These are phyloP conservation scores for Saccharomyces hybrid DNA, from an alignment of 1,139 yeast genomes.

Conservation along the genomic window DNA sequence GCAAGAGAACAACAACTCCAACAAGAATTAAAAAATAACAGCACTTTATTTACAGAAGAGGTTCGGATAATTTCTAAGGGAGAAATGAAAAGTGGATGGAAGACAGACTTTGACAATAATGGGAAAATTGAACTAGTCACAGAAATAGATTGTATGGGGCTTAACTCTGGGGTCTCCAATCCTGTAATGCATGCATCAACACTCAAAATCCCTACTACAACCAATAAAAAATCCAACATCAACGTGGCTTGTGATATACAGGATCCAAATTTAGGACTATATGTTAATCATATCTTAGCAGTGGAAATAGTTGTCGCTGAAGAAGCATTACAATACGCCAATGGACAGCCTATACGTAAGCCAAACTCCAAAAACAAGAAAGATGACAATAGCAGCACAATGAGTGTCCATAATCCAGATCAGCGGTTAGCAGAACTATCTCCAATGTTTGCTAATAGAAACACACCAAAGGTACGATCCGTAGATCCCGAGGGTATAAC, in stretches of 20 bases:
- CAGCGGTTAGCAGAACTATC: constrained; percentile 38
- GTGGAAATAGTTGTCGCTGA: constrained; percentile 92
- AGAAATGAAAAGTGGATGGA: constrained; percentile 87
- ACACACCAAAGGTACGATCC: constrained; percentile 15
- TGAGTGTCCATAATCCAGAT: constrained; percentile 20
- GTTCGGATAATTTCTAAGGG: constrained; percentile 66
- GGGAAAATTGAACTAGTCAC: constrained; percentile 76
- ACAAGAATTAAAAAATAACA: constrained; percentile 29
- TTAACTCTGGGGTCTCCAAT: constrained; percentile 48
- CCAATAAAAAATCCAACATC: constrained; percentile 31
- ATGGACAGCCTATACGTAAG: constrained; percentile 26
- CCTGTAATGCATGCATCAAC: constrained; percentile 32
- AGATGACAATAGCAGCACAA: neutral
- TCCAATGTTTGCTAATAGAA: constrained; percentile 35
- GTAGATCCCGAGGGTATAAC: constrained; percentile 13
- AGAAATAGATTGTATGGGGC: constrained; percentile 49
- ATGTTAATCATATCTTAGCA: constrained; percentile 64
- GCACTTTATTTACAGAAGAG: constrained; percentile 58
- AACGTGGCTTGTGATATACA: constrained; percentile 72
- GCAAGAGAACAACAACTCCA: constrained; percentile 28
- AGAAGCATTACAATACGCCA: constrained; percentile 48
- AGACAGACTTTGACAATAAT: constrained; percentile 69
- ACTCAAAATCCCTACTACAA: constrained; percentile 17
- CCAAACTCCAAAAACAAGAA: constrained; percentile 6
- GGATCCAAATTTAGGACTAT: constrained; percentile 73